Conservation (phyloP, 305 asterid species). For the Fraxinus greggii region DNA sequence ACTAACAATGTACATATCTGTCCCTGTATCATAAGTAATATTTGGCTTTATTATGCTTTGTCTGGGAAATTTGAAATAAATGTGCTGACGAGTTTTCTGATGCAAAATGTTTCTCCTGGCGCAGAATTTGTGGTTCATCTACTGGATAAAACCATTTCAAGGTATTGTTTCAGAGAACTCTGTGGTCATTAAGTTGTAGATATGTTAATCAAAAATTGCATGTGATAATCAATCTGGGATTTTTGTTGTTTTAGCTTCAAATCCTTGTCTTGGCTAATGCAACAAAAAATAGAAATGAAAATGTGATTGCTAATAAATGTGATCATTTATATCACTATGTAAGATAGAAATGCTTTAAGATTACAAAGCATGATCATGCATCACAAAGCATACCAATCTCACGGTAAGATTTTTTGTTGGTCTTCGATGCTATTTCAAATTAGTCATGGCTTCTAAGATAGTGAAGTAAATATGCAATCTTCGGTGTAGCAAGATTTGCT, state of each 20-base stretch:
- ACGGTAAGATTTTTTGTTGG: neutral
- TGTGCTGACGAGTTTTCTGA: slow-evolving; percentile 17
- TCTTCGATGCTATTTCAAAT: neutral
- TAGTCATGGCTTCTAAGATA: neutral
- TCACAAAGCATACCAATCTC: neutral
- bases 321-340: neutral
- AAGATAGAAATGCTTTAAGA: neutral
- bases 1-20: neutral
- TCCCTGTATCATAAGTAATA: neutral
- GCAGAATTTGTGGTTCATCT: slow-evolving; percentile 77
- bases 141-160: slow-evolving; percentile 76
- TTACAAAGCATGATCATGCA: neutral
- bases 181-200: slow-evolving; percentile 4
- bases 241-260: neutral
- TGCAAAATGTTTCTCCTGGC: slow-evolving; percentile 13
- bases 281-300: neutral
- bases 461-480: neutral
- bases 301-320: neutral
- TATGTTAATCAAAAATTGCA: neutral
- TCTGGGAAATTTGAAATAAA: neutral
- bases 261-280: neutral
- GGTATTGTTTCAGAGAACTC: slow-evolving; percentile 37
- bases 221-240: neutral
- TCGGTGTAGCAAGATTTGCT: neutral
- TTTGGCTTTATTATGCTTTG: neutral